Percentiles rank a stretch among this genome's conserved stretches.
phyloP scores from a whole-genome alignment of 331 rosid genomes.

The Malus hybrid region DNA sequence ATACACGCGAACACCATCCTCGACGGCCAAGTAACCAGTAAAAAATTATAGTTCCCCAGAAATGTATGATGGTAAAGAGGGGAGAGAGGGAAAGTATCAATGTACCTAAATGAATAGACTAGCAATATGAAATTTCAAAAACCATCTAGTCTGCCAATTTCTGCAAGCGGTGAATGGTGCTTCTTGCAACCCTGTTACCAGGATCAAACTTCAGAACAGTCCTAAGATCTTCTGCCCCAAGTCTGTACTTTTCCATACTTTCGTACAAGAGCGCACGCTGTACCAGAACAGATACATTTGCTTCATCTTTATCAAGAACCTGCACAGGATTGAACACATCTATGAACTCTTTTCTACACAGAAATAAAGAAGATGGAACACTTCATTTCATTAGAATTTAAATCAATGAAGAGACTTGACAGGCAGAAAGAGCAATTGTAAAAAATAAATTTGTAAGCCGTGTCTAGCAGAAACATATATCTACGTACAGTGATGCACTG shows the following conservation, averaged over 20 bases:
- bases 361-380: not conserved
- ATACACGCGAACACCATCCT: constrained; percentile 18
- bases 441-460: too few relatives aligned
- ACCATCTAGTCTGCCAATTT: constrained; percentile 66
- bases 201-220: constrained; percentile 88
- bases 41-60: constrained; percentile 19
- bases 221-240: constrained; percentile 91
- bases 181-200: constrained; percentile 79
- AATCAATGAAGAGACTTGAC: not conserved
- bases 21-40: not conserved
- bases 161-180: constrained; percentile 85
- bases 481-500: not conserved
- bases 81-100: constrained; percentile 5
- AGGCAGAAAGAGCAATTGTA: not conserved
- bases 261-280: constrained; percentile 96
- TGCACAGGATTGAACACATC: constrained; percentile 28
- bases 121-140: not conserved
- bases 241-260: constrained; percentile 97
- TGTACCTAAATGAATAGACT: constrained; percentile 11
- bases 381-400: not conserved
- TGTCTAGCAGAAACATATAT: not conserved
- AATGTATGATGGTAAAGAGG: constrained; percentile 9
- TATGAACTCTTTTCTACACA: constrained; percentile 11
- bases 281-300: constrained; percentile 72
- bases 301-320: constrained; percentile 59